phyloP scores from a whole-genome alignment of 257 asterid genomes.

The Penstemon newberryi region DNA sequence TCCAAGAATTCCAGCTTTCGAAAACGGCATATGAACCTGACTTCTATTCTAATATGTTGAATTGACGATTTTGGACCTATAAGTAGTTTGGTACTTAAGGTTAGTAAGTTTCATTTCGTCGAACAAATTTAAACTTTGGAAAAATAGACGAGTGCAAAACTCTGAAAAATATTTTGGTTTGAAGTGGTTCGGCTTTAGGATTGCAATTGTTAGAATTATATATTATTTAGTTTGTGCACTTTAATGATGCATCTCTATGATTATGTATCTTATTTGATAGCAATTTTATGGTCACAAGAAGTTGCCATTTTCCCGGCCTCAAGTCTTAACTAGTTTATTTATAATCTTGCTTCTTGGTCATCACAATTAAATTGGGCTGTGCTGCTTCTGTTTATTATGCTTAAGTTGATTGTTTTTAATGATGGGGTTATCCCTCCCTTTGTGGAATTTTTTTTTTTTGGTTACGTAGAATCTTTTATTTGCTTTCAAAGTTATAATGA shows the following conservation, averaged over 20 bases:
- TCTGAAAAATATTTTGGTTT: background rate
- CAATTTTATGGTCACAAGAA: no score
- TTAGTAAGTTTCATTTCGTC: background rate
- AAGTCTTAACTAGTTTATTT: no score
- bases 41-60: conserved; percentile 44
- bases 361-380: no score
- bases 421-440: no score
- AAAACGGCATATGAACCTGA: conserved; percentile 46
- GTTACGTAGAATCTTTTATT: no score
- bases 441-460: no score
- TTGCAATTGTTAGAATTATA: background rate
- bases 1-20: conserved; percentile 49
- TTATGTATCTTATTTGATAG: background rate
- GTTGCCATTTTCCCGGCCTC: no score
- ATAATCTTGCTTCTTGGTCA: no score
- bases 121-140: background rate
- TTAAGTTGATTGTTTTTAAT: no score
- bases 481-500: no score
- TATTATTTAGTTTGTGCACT: background rate
- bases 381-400: no score
- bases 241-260: background rate
- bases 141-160: background rate
- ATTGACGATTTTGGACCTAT: conserved; percentile 23
- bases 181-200: background rate
- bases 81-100: background rate